Evolutionary conservation across 805 yeast genomes (phyloP).

Genomic region (Ogataea populi-albae): DNA sequence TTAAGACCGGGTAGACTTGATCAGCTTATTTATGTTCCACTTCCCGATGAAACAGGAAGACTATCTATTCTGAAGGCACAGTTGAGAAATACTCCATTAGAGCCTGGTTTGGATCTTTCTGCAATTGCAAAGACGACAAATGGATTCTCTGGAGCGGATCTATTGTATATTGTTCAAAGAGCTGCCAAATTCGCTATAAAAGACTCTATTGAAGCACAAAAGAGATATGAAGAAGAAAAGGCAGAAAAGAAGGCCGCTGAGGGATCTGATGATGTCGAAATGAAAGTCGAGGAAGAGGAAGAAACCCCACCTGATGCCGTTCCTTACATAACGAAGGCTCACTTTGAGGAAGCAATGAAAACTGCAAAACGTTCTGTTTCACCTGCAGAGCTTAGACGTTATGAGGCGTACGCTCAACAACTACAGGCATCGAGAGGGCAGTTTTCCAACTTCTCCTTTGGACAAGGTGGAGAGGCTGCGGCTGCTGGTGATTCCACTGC

Average conservation of each 20-base stretch:
- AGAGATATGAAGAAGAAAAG: conserved; percentile 46
- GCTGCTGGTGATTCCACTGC: conserved; percentile 33
- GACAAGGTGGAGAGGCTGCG: conserved; percentile 41
- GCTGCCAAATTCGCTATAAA: conserved; percentile 98
- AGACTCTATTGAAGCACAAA: conserved; percentile 89
- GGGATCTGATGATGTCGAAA: conserved; percentile 40
- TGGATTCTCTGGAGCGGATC: conserved; percentile 99
- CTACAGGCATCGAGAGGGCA: conserved; percentile 95
- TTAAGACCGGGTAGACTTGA: conserved; percentile 99
- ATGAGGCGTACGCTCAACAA: conserved; percentile 97
- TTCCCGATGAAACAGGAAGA: conserved; percentile 95
- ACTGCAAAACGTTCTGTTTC: conserved; percentile 97
- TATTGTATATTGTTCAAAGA: conserved; percentile 95
- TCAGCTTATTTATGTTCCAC: conserved; percentile 96
- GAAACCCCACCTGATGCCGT: conserved; percentile 89
- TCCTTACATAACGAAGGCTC: conserved; percentile 89
- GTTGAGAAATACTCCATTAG: conserved; percentile 96
- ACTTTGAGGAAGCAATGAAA: conserved; percentile 99
- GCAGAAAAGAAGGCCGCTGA: conserved; percentile 45
- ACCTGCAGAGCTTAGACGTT: conserved; percentile 96
- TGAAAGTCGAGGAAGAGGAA: conserved; percentile 39
- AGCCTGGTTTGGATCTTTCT: conserved; percentile 87
- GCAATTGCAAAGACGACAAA: conserved; percentile 93
- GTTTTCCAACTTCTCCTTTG: conserved; percentile 84
- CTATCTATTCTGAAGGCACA: conserved; percentile 91